Conservation (phyloP, 208 protist species). For the Balamuthia mandrillaris region DNA sequence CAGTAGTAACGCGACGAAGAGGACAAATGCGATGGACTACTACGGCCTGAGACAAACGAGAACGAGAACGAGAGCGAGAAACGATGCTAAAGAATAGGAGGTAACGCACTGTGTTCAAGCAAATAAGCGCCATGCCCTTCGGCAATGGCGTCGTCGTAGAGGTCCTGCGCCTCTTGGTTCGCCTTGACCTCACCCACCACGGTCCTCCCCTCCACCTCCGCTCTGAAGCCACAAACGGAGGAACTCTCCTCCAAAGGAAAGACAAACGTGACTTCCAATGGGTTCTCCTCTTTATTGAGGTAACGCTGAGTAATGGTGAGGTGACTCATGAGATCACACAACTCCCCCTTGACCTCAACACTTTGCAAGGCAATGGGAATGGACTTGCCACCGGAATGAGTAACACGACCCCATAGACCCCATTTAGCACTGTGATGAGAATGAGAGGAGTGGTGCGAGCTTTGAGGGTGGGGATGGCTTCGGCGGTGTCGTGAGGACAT, state of each 20-base stretch:
- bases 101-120: conserved; percentile 15
- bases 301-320: background rate
- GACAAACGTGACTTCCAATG: background rate
- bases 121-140: conserved; percentile 39
- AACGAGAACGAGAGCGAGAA: background rate
- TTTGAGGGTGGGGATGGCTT: too few species aligned
- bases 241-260: background rate
- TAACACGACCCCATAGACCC: too few species aligned
- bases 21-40: too few species aligned
- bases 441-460: too few species aligned
- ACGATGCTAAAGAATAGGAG: background rate
- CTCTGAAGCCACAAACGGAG: background rate
- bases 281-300: background rate
- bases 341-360: too few species aligned
- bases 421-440: too few species aligned
- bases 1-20: too few species aligned
- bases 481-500: too few species aligned
- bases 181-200: background rate
- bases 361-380: too few species aligned
- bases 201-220: background rate
- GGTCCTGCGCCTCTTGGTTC: background rate
- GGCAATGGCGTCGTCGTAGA: background rate
- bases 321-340: background rate
- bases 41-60: too few species aligned
- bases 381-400: too few species aligned